Evolutionary conservation across 2,329 filamentous ascomycete genomes (phyloP).

Genomic region (Thielaviopsis populi): DNA sequence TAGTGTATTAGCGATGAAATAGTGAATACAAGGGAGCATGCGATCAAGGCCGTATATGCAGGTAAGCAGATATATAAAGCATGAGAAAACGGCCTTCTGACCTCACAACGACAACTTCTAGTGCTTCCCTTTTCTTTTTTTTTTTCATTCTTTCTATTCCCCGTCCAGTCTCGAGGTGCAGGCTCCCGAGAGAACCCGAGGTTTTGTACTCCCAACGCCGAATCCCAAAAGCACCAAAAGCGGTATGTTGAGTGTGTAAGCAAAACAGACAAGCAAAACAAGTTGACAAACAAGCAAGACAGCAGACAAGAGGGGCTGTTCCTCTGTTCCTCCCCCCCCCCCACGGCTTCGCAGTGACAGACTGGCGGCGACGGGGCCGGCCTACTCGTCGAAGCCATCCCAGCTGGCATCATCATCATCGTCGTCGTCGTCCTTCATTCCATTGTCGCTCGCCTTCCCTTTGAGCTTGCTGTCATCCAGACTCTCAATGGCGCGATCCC

Average conservation of each 20-base stretch:
- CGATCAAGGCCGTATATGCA: background rate
- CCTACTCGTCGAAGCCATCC: conserved; percentile 52
- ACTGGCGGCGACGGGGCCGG: background rate
- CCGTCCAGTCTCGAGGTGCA: background rate
- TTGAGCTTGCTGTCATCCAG: conserved; percentile 60
- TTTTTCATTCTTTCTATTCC: background rate
- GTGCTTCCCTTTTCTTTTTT: too few relatives aligned
- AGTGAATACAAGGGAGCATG: background rate
- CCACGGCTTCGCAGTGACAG: background rate
- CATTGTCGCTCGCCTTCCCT: conserved; percentile 32
- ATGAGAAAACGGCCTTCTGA: background rate
- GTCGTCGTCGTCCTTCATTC: conserved; percentile 24
- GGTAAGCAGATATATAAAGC: background rate
- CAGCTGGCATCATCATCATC: conserved; percentile 41
- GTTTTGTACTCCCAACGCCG: conserved; percentile 17
- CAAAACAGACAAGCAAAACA: conserved; percentile 7
- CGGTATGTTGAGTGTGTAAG: conserved; percentile 3
- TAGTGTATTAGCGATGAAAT: background rate
- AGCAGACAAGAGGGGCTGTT: background rate
- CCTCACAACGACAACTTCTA: background rate
- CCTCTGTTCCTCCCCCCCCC: background rate
- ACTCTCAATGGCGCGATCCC: conserved; percentile 52
- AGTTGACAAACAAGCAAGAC: background rate
- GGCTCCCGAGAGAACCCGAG: background rate
- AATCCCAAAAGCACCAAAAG: conserved; percentile 12